Evolutionary conservation across 305 asterid genomes (phyloP), one percentile per base, ranked within the genome.

Genomic region (Plantago lanceolata): DNA sequence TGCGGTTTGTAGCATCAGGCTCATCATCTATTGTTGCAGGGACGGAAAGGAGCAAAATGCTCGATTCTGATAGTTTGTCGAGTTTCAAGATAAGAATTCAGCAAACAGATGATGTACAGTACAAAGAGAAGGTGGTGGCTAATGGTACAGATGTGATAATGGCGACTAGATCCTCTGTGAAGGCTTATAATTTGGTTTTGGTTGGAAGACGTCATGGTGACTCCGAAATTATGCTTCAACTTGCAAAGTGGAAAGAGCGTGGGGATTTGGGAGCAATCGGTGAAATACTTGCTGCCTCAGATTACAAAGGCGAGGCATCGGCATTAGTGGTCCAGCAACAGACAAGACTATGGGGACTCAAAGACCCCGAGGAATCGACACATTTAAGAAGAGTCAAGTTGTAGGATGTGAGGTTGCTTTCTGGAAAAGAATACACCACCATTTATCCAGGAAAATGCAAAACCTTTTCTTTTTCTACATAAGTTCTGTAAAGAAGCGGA

Each of bases 271-370:
- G 95, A 44, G 74, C 76, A 3, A 45, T 82, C 8, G 91, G 84
- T n/a, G 81, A 81, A 37, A 52, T 80, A 19, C 78, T 82, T 50
- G 81, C 87, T 19, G 72, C 86, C 31, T 59, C 80, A 20, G 84
- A 80, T 20, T 61, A 70, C 33, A 70, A 58, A 71, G 78, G 79
- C 6, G 79, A 79, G 37, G 81, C 84, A 47, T 73, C 83, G 12
- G 68, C 73, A 53, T 67, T 86, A 76, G 87, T 86, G 61, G 72
- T 86, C 57, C 95, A 86, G 68, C 95, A 84, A 31, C 95, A 86
- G 75, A 81, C 84, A n/a, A 77, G 64, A 67, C 59, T 86, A 35
- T 84, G 95, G 91, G 91, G 82, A 37, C 79, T 86, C 12, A 79
- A 43, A 68, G 91, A 86, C 56, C 87, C 88, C 1, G 95, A 84